Conservation (phyloP, 1,284 basidiomycete genomes). For the Fomitopsis betulina region DNA sequence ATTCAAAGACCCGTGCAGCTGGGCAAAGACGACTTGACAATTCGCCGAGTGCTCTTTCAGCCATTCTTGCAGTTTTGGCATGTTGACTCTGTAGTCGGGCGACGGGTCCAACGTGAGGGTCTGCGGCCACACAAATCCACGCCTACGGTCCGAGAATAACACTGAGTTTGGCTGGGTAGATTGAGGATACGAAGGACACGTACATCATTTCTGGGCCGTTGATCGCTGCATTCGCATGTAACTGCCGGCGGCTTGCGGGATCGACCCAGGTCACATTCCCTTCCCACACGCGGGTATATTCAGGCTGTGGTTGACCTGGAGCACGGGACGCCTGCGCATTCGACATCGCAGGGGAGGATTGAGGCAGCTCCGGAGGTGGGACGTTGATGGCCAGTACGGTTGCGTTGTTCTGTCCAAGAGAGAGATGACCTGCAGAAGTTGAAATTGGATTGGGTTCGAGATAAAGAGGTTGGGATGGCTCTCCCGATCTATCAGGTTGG, state of each 20-base stretch:
- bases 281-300: slow-evolving; percentile 35
- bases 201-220: neutral
- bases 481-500: neutral
- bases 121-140: slow-evolving; percentile 49
- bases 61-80: slow-evolving; percentile 45
- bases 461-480: neutral
- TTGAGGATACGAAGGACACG: neutral
- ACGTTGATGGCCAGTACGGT: neutral
- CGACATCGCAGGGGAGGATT: neutral
- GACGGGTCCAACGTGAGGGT: slow-evolving; percentile 40
- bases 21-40: slow-evolving; percentile 20
- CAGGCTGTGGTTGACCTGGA: neutral
- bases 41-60: slow-evolving; percentile 28
- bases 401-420: neutral
- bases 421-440: neutral
- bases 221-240: slow-evolving; percentile 36
- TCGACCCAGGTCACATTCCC: slow-evolving; percentile 48
- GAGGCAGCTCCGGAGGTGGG: neutral
- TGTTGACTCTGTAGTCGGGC: slow-evolving; percentile 36
- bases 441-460: neutral
- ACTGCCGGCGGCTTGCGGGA: slow-evolving; percentile 27
- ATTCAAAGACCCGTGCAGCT: slow-evolving; percentile 9
- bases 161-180: neutral
- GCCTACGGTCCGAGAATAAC: slow-evolving; percentile 32
- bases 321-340: neutral